A percentile compares a stretch with the other conserved stretches of the same genome.
Evolutionary conservation across 805 yeast species (phyloP).

Genomic region (Saccharomycopsis babjevae): DNA sequence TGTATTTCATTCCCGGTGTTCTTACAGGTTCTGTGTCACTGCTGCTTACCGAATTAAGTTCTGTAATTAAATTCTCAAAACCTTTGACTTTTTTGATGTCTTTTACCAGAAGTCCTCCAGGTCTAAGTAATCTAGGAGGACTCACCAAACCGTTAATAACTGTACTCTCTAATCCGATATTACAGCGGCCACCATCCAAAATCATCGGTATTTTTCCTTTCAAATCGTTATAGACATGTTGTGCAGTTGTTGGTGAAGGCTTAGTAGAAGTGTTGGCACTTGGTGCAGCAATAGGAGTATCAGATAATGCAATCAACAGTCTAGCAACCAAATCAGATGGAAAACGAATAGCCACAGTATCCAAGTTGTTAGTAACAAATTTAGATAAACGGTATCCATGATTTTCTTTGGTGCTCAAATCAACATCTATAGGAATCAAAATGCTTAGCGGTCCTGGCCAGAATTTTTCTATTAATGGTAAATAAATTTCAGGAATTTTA

Average conservation of each 20-base stretch:
- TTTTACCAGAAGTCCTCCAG: constrained; percentile 87
- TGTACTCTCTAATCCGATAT: constrained; percentile 88
- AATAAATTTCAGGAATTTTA: constrained; percentile 59
- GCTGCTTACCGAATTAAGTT: constrained; percentile 35
- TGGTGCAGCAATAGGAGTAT: constrained; percentile 92
- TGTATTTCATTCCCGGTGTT: constrained; percentile 97
- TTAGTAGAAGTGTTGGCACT: constrained; percentile 94
- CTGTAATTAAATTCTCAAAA: constrained; percentile 14
- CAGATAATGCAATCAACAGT: constrained; percentile 75
- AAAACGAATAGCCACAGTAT: constrained; percentile 85
- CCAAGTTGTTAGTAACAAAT: constrained; percentile 76
- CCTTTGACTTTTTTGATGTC: constrained; percentile 63
- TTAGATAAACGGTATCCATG: constrained; percentile 43
- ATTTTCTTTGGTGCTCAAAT: constrained; percentile 21
- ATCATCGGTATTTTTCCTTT: constrained; percentile 73
- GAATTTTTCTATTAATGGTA: constrained; percentile 49
- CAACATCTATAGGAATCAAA: constrained; percentile 46
- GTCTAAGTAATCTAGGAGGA: constrained; percentile 85
- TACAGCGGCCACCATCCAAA: constrained; percentile 82
- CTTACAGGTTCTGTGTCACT: constrained; percentile 58
- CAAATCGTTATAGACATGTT: constrained; percentile 75
- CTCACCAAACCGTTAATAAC: constrained; percentile 80
- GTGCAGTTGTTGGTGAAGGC: constrained; percentile 87
- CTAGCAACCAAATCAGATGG: constrained; percentile 86
- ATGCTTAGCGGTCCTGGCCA: constrained; percentile 98